A percentile compares a stretch with the other conserved stretches of the same genome.
These are phyloP conservation scores for Ramaria sp. DNA, from an alignment of 768 basidiomycete species.

Conservation along the genomic window DNA sequence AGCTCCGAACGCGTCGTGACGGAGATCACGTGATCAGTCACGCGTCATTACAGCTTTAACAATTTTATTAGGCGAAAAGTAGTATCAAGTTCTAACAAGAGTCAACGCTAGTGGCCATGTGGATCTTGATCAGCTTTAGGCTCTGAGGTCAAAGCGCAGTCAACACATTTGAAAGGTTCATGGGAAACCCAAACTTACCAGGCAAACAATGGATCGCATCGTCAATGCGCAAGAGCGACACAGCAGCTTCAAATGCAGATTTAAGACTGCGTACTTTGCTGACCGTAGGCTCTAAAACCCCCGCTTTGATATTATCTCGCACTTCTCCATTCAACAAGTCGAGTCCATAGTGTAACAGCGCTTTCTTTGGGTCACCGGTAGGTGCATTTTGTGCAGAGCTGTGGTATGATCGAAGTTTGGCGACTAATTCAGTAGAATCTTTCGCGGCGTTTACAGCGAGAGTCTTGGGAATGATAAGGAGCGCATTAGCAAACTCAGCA, in stretches of 20 bases:
- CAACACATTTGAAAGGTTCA: background rate
- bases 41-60: background rate
- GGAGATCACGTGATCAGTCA: background rate
- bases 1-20: conserved; percentile 3
- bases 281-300: conserved; percentile 92
- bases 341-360: conserved; percentile 82
- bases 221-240: conserved; percentile 88
- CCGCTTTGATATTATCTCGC: conserved; percentile 87
- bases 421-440: conserved; percentile 94
- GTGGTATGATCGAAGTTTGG: conserved; percentile 94
- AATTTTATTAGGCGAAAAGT: conserved; percentile 1
- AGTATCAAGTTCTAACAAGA: background rate
- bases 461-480: conserved; percentile 92
- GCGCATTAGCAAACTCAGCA: conserved; percentile 92
- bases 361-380: conserved; percentile 83
- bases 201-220: conserved; percentile 89
- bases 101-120: conserved; percentile 50
- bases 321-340: conserved; percentile 93
- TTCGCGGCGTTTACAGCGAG: conserved; percentile 97
- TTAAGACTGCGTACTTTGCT: conserved; percentile 96
- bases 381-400: conserved; percentile 93
- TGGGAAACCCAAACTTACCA: conserved; percentile 36
- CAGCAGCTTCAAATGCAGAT: conserved; percentile 93
- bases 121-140: conserved; percentile 60
- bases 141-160: conserved; percentile 32